These are phyloP conservation scores for Tetrahymena elliotti DNA, from an alignment of 73 alveolate species.

Conservation along the genomic window DNA sequence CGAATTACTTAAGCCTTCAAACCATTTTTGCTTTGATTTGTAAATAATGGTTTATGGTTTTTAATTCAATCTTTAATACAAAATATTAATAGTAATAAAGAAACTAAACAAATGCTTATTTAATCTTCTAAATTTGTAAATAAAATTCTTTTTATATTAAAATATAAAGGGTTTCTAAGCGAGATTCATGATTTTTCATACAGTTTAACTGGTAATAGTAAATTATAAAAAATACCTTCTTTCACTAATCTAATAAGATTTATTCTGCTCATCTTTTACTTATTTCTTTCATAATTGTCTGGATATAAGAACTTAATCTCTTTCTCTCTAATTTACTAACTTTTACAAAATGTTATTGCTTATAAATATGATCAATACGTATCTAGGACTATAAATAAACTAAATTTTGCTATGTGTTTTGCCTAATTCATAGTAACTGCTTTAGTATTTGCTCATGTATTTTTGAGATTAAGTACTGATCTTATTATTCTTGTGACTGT, in stretches of 20 bases:
- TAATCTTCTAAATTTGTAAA: background rate
- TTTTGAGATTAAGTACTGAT: background rate
- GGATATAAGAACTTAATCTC: no score
- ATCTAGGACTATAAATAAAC: background rate
- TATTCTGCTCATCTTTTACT: background rate
- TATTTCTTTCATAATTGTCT: background rate
- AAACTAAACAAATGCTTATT: background rate
- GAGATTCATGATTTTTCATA: background rate
- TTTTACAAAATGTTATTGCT: no score
- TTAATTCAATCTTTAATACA: no score
- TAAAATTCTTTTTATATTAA: no score
- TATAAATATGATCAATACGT: background rate
- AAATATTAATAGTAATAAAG: no score
- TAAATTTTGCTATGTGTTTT: background rate
- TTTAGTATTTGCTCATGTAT: background rate
- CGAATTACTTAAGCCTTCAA: no score
- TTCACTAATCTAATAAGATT: background rate
- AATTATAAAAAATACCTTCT: background rate
- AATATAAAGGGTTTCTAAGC: background rate
- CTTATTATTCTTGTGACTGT: background rate
- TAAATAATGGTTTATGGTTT: no score
- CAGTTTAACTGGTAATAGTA: background rate
- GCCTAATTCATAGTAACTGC: background rate
- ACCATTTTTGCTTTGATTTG: no score
- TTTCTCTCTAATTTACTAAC: background rate